phyloP scores from a whole-genome alignment of 345 rosid genomes.

The Alliaria petiolata region DNA sequence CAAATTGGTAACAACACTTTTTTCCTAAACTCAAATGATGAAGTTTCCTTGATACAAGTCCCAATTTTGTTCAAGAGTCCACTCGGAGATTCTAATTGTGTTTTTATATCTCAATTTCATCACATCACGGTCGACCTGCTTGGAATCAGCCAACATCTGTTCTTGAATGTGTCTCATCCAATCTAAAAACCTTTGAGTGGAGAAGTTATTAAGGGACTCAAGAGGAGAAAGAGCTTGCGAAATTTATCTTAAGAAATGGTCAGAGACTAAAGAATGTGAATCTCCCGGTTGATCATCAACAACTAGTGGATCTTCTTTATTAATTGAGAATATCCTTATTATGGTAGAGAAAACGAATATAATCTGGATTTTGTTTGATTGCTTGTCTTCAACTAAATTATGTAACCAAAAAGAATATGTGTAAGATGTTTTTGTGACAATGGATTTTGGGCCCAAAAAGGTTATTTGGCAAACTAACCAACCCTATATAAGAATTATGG shows the following conservation, averaged over 20 bases:
- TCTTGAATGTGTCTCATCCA: not conserved
- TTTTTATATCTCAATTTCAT: not conserved
- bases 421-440: no score
- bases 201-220: not conserved
- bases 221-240: not conserved
- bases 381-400: no score
- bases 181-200: not conserved
- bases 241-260: not conserved
- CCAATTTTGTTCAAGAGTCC: not conserved
- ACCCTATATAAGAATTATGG: no score
- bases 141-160: not conserved
- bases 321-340: no score
- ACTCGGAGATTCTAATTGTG: not conserved
- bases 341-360: no score
- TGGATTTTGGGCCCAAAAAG: no score
- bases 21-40: not conserved
- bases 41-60: no score
- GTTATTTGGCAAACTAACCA: no score
- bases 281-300: no score
- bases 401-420: no score
- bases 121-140: not conserved
- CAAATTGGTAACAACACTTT: not conserved
- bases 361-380: no score
- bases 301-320: no score
- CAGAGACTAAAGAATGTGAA: not conserved